Base-by-base conservation (phyloP, 805 yeast genomes). In the Wickerhamia fluorescens region DNA sequence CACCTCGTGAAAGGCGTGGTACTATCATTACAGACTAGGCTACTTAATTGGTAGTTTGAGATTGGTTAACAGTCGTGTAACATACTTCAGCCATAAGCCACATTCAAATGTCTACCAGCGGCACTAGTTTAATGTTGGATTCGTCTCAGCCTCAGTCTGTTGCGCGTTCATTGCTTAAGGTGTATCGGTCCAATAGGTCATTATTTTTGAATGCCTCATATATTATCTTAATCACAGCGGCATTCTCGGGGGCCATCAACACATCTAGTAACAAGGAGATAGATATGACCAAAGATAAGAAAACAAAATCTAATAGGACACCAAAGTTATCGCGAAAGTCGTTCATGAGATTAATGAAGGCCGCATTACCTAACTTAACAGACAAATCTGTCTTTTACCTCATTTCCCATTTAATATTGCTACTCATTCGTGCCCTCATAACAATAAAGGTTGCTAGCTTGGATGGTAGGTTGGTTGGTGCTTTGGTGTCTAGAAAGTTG, bases 401-500 rank as follows among this genome's bases (percentile, higher is more conserved):
- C 20, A 35, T 51, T 1, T 40, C 70, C 0, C 89, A 85, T 51
- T 55, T 85, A 5, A 47, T 62, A 0, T 60, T 85, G 15, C 61
- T 88, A 25, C 66, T 82, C 3, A 39, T 70, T 4, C 68, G 95
- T 39, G 89, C 95, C 0, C 51, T 78, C 14, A 56, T 88, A 16
- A 79, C 95, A 2, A 66, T 88, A 26, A 77, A 78, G 45, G 88
- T 87, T 10, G 96, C 96, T 5, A 73, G 79, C 8, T 63, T 88
- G 34, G 96, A 88, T 53, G 96, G 96, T 40, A 64, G 67, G 46
- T 61, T 88, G 30, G 95, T 88, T 4, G 84, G 95, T 0, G 74
- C 84, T 1, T 66, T 88, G 41, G 83, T 88, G 16, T 70, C 79
- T 23, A 84, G 80, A 37, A 68, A 69, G 28, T 80, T 86, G 37